Percentiles rank a stretch among this genome's conserved stretches.
phyloP scores from a whole-genome alignment of 208 protist genomes.

The Leishmania martiniquensis region DNA sequence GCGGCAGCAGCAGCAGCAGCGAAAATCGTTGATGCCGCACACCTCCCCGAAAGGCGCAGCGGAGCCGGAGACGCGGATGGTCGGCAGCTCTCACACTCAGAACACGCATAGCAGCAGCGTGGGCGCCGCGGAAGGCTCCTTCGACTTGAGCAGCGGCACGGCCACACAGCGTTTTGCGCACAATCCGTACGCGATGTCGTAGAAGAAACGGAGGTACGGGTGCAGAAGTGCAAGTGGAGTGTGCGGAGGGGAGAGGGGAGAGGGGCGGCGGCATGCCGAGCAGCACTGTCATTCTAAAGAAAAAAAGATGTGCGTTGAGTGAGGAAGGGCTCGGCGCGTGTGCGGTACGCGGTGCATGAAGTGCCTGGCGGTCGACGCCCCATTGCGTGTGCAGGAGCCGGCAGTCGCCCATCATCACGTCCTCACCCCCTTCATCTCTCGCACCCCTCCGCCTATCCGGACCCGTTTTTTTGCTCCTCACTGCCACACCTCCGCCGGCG shows the following conservation, averaged over 20 bases:
- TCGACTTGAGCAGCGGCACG: conserved; percentile 16
- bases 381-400: background rate
- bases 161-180: conserved; percentile 29
- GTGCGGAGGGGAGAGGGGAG: too few relatives aligned
- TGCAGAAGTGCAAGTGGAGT: too few relatives aligned
- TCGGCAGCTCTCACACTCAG: conserved; percentile 10
- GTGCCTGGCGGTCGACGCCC: background rate
- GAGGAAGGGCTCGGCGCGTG: background rate
- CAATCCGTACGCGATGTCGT: conserved; percentile 41
- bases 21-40: background rate
- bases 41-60: background rate
- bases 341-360: background rate
- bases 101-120: background rate
- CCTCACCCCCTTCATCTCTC: background rate
- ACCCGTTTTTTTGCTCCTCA: too few relatives aligned
- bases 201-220: background rate
- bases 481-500: too few relatives aligned
- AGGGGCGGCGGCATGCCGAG: too few relatives aligned
- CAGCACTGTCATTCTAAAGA: too few relatives aligned
- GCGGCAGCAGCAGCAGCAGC: conserved; percentile 14
- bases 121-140: background rate
- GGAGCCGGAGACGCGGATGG: background rate
- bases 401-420: background rate
- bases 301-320: background rate
- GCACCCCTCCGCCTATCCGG: too few relatives aligned